Evolutionary conservation across 2,329 filamentous ascomycete species (phyloP), one percentile per base, ranked within the genome.

Genomic region (Cladosporium sp.): DNA sequence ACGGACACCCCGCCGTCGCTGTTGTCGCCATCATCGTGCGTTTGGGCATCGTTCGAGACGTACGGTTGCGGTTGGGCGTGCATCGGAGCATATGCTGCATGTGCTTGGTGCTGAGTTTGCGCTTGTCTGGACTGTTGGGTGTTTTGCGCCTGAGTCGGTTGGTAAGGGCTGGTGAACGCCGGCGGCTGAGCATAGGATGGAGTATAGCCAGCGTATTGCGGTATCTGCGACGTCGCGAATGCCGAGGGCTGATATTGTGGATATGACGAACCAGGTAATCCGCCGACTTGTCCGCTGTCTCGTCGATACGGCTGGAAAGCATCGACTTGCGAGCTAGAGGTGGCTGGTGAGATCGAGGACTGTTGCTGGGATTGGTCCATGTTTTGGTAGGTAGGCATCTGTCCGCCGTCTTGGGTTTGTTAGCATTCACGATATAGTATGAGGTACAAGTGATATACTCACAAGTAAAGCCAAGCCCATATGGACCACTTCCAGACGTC

Each of bases 381-480:
- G 34, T 19, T 19, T 22, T 64, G 64, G 42, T 64, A 69, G 43
- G 49, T 56, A 9, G 58, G 60, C 40, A 62, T 58, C 36, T 65
- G 62, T 11, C 52, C 52, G 45, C 62, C 59, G 50, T 68, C 66
- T 69, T 37, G 8, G 25, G 6, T 20, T 28, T 38, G 59, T 64
- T 56, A 64, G 60, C 37, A 7, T 49, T n/a, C 28, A 14, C 15
- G 22, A 37, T 52, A 15, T 14, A 19, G 15, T 14, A 19, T 43
- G 14, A 14, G 14, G 5, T 12, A 8, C 7, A 6, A 17, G 47
- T 14, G 7, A 5, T 8, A 6, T 15, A 68, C 71, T 63, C 57
- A 72, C 70, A 72, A 17, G 70, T 66, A 49, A 72, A 67, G 11
- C 70, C 69, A 7, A 72, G 58, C 2, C 70, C 70, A 49, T 70